phyloP scores from a whole-genome alignment of 164 flowering plant genomes.

The Sedum album region DNA sequence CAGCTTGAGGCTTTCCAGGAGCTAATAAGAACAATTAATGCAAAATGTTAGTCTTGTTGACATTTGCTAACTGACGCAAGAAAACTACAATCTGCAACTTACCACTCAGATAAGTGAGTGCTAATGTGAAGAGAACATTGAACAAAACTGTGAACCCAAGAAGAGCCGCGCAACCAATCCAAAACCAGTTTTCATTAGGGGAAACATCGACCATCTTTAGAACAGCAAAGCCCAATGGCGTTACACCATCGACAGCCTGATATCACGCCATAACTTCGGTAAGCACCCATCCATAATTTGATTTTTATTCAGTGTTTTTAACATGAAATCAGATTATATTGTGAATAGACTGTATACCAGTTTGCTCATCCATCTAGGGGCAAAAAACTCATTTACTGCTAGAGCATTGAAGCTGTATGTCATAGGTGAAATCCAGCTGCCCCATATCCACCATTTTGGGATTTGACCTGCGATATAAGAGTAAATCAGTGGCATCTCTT shows the following conservation, averaged over 20 bases:
- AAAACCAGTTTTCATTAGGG: constrained; percentile 51
- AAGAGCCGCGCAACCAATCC: constrained; percentile 78
- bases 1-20: constrained; percentile 58
- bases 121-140: constrained; percentile 71
- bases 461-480: constrained; percentile 35
- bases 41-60: not conserved
- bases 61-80: not conserved
- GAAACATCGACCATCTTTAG: constrained; percentile 36
- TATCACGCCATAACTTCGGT: not conserved
- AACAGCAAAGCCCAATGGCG: constrained; percentile 37
- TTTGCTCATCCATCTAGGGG: constrained; percentile 83
- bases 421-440: constrained; percentile 72
- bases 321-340: not conserved
- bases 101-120: constrained; percentile 66
- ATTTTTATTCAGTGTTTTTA: not conserved
- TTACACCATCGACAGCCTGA: constrained; percentile 37
- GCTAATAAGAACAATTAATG: constrained; percentile 30
- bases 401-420: constrained; percentile 60
- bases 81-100: constrained; percentile 17
- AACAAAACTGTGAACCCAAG: constrained; percentile 59
- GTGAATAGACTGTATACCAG: constrained; percentile 16
- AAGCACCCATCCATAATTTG: not conserved
- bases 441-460: constrained; percentile 90
- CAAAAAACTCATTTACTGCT: constrained; percentile 63
- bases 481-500: not conserved